Base-by-base conservation (phyloP, 2,329 filamentous ascomycete species). In the Aphanocladium album region DNA sequence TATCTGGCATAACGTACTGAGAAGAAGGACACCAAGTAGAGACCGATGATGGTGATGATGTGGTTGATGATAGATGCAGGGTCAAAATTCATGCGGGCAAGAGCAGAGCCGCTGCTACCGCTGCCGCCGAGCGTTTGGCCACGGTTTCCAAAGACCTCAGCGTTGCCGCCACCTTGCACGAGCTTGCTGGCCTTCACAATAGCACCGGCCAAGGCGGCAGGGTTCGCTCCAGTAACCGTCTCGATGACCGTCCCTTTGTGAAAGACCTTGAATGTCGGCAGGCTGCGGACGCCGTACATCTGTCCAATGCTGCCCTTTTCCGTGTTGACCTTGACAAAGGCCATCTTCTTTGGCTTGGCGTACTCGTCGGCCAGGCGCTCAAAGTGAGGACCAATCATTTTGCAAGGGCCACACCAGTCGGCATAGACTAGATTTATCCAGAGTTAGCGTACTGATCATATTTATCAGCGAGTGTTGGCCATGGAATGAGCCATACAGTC, bases 251-350 rank as follows among this genome's bases (percentile, higher is more conserved):
- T 80, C 68, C 88, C 88, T 71, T 85, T 86, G 77, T 90, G 89
- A 81, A 91, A 93, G 75, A 98, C 87, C 73, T 97, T 84, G 77
- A 99, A 98, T 57, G 95, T 98, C 6, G 95, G 95, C 87, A 96
- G 93, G 65, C 91, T 91, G 69, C 86, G 86, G 71, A 98, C 88
- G 68, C 85, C 83, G 78, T 96, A 91, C 66, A 86, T 81, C 69
- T 86, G 82, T 14, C 92, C 85, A 65, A 98, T 87, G 61, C 89
- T 85, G 66, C 87, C 82, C 67, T 82, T 80, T 71, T 97, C 93
- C 70, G 93, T 91, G 79, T 98, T 89, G 79, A 98, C 86, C 77
- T 96, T 98, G 71, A 86, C 87, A 73, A 98, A 99, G 51, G 90
- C 89, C 69, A 98, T 89, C 71, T 87, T 87, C 70, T 89, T 88